Evolutionary conservation across 1,284 basidiomycete genomes (phyloP).

Genomic region (Boletus albobrunnescens): DNA sequence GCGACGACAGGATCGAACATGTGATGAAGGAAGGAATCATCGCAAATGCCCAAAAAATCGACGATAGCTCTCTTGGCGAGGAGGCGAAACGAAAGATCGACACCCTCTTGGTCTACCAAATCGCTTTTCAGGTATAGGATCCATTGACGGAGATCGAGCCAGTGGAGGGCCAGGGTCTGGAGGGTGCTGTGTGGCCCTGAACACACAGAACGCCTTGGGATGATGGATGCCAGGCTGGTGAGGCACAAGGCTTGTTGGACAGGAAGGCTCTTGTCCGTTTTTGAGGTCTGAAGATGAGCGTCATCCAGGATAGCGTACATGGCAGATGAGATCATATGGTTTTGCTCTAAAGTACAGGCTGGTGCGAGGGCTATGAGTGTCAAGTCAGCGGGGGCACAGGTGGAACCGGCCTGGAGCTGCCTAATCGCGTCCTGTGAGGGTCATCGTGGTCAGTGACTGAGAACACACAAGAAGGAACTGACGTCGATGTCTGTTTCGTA

Average conservation of each 20-base stretch:
- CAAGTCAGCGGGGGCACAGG: slow-evolving; percentile 16
- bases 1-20: slow-evolving; percentile 18
- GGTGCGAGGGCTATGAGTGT: slow-evolving; percentile 20
- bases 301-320: slow-evolving; percentile 23
- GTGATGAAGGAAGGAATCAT: slow-evolving; percentile 12
- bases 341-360: slow-evolving; percentile 22
- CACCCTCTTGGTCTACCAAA: slow-evolving; percentile 22
- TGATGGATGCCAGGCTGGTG: slow-evolving; percentile 15
- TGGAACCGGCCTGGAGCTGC: slow-evolving; percentile 22
- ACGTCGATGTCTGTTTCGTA: slow-evolving; percentile 19
- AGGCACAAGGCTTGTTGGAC: slow-evolving; percentile 24
- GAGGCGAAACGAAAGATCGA: slow-evolving; percentile 24
- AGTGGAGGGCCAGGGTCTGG: slow-evolving; percentile 14
- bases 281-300: slow-evolving; percentile 18
- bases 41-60: slow-evolving; percentile 27
- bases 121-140: slow-evolving; percentile 26
- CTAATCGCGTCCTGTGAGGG: slow-evolving; percentile 17
- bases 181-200: slow-evolving; percentile 2
- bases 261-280: slow-evolving; percentile 14
- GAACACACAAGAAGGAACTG: neutral
- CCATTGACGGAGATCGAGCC: slow-evolving; percentile 23
- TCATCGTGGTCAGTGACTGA: neutral
- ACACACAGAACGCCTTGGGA: slow-evolving; percentile 3
- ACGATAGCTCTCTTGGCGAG: slow-evolving; percentile 18
- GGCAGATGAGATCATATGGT: slow-evolving; percentile 15